Base-by-base conservation (phyloP, 305 asterid genomes). In the Fraxinus sp. region DNA sequence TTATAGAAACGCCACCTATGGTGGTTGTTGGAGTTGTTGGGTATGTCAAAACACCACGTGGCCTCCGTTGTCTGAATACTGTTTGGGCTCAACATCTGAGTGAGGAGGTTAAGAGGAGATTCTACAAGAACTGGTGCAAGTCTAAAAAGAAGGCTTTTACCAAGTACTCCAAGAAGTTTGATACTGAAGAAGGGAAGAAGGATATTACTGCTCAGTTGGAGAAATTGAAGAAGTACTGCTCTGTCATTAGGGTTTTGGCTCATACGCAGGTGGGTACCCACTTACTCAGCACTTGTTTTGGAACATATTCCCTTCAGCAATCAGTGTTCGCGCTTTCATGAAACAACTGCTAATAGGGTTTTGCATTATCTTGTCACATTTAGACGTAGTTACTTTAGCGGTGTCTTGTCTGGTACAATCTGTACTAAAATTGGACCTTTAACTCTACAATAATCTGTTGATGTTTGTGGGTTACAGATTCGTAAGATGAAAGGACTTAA, bases 11-110 rank as follows among this genome's bases (percentile, higher is more conserved):
- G 3, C 98, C 98, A 24, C 97, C 98, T 5, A 91, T 94, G 85
- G 49, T 94, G 33, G 90, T 94, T 59, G 98, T 94, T 80, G 98
- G 98, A 13, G 90, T 93, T 82, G 98, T 94, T 80, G 98, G 98
- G 5, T 94, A 93, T 83, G 91, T 93, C 71, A 94, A 91, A 74
- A 93, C 95, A 14, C 94, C 96, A 14, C 93, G 92, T 20, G 97
- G 97, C 7, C 95, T 92, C 44, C 97, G 97, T 14, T 70, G 76
- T 32, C 20, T 70, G 76, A 70, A 70, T 14, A 70, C 76, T 11
- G 41, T 70, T 70, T 70, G 95, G 95, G 97, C 97, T 5, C 97
- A 93, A 20, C 97, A 93, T 90, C 93, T 93, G 4, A 93, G 87
- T 66, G 97, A 93, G 86, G 96, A 93, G 52, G 86, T 92, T 1